Conservation (phyloP, 345 rosid species). For the Firmiana major region DNA sequence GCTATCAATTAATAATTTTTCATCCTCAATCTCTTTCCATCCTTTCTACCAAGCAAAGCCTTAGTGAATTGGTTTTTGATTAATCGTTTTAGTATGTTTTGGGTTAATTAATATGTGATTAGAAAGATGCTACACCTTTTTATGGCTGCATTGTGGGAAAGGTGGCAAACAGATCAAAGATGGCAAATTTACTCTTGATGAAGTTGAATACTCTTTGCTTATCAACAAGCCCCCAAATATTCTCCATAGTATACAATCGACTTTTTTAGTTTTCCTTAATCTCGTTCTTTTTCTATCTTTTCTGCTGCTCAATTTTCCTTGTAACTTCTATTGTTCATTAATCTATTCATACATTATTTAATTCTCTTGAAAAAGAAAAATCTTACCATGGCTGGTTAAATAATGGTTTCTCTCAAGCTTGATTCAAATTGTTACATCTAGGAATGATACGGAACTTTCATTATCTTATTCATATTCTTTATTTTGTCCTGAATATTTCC, state of each 20-base stretch:
- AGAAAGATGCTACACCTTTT: slow-evolving; percentile 79
- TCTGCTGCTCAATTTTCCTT: not conserved
- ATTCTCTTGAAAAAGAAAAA: not conserved
- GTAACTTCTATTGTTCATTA: not conserved
- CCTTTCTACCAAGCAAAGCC: not conserved
- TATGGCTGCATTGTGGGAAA: slow-evolving; percentile 96
- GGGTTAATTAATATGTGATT: slow-evolving; percentile 16
- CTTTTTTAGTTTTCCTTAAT: not conserved
- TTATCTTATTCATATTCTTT: not conserved
- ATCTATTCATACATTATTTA: not conserved
- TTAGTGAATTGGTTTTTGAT: not conserved
- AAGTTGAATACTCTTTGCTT: slow-evolving; percentile 62
- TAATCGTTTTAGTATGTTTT: not conserved
- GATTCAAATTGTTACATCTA: not conserved
- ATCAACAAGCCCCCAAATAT: slow-evolving; percentile 90
- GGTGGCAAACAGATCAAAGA: slow-evolving; percentile 85
- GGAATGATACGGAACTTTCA: not conserved
- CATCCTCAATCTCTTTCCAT: too few species aligned
- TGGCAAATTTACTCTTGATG: slow-evolving; percentile 77
- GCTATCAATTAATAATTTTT: too few species aligned
- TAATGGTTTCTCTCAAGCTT: not conserved
- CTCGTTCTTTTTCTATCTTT: too few species aligned
- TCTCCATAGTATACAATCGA: slow-evolving; percentile 69
- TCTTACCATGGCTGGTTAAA: not conserved
- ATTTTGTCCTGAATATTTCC: too few species aligned